Evolutionary conservation across 2,329 filamentous ascomycete species (phyloP).

Genomic region (Clarireedia homoeocarpa): DNA sequence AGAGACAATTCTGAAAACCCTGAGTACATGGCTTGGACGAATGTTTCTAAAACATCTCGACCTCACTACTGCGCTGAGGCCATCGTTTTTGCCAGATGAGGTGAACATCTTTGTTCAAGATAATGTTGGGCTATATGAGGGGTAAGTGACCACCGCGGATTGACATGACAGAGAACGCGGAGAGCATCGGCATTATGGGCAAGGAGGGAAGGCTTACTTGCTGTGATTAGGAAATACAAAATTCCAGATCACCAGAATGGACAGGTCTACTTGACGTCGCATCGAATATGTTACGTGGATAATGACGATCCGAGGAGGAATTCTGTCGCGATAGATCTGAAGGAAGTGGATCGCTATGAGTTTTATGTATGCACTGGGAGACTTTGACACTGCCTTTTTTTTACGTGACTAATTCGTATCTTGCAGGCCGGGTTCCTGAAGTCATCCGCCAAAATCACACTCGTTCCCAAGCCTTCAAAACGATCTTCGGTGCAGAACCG

Average conservation of each 20-base stretch:
- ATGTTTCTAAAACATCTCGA: constrained; percentile 98
- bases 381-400: background rate
- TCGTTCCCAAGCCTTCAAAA: constrained; percentile 75
- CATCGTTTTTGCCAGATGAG: constrained; percentile 87
- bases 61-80: constrained; percentile 91
- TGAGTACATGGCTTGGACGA: constrained; percentile 48
- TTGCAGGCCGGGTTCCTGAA: constrained; percentile 79
- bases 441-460: constrained; percentile 86
- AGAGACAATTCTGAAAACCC: constrained; percentile 1
- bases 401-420: constrained; percentile 16
- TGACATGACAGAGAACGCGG: too few species aligned
- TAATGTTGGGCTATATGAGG: constrained; percentile 94
- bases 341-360: constrained; percentile 83
- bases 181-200: too few species aligned
- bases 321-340: constrained; percentile 79
- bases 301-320: constrained; percentile 76
- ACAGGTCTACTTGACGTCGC: constrained; percentile 92
- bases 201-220: too few species aligned
- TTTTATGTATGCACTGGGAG: constrained; percentile 57
- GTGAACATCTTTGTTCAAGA: constrained; percentile 94
- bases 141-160: constrained; percentile 48
- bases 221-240: constrained; percentile 71
- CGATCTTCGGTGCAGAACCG: constrained; percentile 50
- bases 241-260: constrained; percentile 90
- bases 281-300: constrained; percentile 92